Conservation (phyloP, 208 protist genomes). For the Crithidia acanthocephali region DNA sequence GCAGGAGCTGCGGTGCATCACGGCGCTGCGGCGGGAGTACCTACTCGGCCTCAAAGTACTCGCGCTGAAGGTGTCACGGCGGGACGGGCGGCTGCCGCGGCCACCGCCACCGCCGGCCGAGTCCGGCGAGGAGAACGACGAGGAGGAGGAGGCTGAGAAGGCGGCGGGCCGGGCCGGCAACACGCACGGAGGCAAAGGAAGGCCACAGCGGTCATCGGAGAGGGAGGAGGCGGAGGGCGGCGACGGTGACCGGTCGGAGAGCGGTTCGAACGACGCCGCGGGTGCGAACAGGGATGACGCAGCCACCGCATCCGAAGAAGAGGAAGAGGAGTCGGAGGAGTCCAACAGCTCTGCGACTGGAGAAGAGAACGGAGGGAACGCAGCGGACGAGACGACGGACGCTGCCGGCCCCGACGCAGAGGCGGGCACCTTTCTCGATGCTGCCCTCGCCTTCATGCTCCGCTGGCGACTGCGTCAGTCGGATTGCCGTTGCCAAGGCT, state of each 20-base stretch:
- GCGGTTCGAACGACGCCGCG: not conserved
- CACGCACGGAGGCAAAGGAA: not conserved
- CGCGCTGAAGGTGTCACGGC: constrained; percentile 37
- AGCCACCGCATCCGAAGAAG: not conserved
- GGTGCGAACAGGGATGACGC: not conserved
- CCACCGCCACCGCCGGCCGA: constrained; percentile 30
- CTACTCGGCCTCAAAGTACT: constrained; percentile 59
- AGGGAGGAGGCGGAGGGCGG: constrained; percentile 62
- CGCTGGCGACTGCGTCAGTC: constrained; percentile 84
- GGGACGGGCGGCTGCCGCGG: constrained; percentile 56
- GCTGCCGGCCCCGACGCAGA: not conserved
- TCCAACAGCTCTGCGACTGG: constrained; percentile 16
- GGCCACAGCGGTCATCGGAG: not conserved
- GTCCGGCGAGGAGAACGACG: constrained; percentile 45
- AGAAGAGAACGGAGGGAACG: constrained; percentile 18
- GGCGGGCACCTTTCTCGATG: constrained; percentile 60
- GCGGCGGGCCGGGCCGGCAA: not conserved
- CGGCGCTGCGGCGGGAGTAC: constrained; percentile 66
- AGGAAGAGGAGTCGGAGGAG: constrained; percentile 30
- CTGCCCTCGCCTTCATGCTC: constrained; percentile 78
- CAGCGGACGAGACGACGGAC: not conserved
- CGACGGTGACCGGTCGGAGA: constrained; percentile 17
- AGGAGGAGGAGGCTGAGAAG: constrained; percentile 29
- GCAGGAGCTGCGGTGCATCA: constrained; percentile 61
- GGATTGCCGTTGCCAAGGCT: constrained; percentile 91